Base-by-base conservation (phyloP, 2,329 filamentous ascomycete species). In the Ceratocystis eucalypticola region DNA sequence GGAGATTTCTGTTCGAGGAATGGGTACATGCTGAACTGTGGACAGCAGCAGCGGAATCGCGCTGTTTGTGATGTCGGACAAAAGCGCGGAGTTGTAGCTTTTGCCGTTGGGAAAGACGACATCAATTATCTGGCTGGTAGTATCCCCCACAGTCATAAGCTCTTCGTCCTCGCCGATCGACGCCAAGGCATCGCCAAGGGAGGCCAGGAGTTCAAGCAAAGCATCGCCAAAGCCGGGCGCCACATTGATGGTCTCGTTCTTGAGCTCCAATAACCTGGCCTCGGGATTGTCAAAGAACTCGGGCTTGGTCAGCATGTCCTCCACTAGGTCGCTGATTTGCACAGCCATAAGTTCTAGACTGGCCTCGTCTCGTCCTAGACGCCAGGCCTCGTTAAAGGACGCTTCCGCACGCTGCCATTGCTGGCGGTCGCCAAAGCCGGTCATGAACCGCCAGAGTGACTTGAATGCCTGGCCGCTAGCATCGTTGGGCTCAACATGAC, bases 1-100 rank as follows among this genome's bases (percentile, higher is more conserved):
- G 0, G 89, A 88, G 4, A 96, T 80, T 74, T 96, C 93, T n/a
- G 96, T 76, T 3, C 93, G 87, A 0, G 92, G 92, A 64, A 97
- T 94, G 0, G 93, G 93, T 3, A 97, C 78, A 75, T 91, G 91
- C 73, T 96, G 91, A 41, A 97, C 80, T 1, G 84, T 84, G 70
- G 89, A 82, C 67, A 96, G 82, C 3, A 91, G 72, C 12, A 91
- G 77, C 0, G 93, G 93, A 4, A 94, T 79, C 73, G 96, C 92
- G 12, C 93, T 84, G 68, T 93, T 88, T 70, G 91, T 80, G 2
- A 84, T 78, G 73, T 97, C 93, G 1, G 84, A 80, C 3, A 94
- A 76, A 1, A 97, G 79, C 33, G 91, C 87, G 0, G 80, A 77
- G 72, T 92, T 93, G 22, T 84, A 80, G 64, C 84, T 50, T 2